Base-by-base conservation (phyloP, 306 rosid species). In the Pueraria montana region DNA sequence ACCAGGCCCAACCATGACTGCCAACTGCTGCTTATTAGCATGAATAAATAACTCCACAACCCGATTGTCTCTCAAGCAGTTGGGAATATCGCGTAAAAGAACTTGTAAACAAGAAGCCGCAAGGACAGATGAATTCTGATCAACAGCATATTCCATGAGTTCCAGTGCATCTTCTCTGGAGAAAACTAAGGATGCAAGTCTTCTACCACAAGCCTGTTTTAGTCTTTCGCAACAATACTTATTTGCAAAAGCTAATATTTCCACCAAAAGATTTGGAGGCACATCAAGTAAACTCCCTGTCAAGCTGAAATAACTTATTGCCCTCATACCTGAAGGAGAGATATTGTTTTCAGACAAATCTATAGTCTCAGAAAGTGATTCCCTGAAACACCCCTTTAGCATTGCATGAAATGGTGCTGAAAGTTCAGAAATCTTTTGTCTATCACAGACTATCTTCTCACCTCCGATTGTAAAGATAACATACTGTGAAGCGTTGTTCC, bases 371-470 rank as follows among this genome's bases (percentile, higher is more conserved):
- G 88, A 78, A 32, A 87, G 76, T 50, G 98, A 94, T 87, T 94
- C 98, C n/a, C 91, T 87, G 86, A 94, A 94, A 77, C 84, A 83
- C 23, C 98, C 98, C 84, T 90, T 94, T 16, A 94, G 91, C 98
- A 94, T 94, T 76, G 98, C 90, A 70, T 82, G 90, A 87, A 94
- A 94, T 62, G 98, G 96, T 6, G 88, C 90, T 14, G 96, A 91
- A 83, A 94, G 98, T 81, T 90, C 88, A 46, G 98, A 94, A 77
- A 92, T 89, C 81, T 86, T 94, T 73, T 83, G 88, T 84, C 97
- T 90, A 76, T 94, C 94, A 89, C 97, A 92, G 18, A 91, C 88
- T 75, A 94, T 90, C 74, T 88, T 89, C 75, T 92, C 98, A 83
- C 84, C 88, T 73, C 90, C 92, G 50, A 94, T 86, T 21, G 77